phyloP scores from a whole-genome alignment of 2,329 filamentous ascomycete species.

The Neurospora crassa region DNA sequence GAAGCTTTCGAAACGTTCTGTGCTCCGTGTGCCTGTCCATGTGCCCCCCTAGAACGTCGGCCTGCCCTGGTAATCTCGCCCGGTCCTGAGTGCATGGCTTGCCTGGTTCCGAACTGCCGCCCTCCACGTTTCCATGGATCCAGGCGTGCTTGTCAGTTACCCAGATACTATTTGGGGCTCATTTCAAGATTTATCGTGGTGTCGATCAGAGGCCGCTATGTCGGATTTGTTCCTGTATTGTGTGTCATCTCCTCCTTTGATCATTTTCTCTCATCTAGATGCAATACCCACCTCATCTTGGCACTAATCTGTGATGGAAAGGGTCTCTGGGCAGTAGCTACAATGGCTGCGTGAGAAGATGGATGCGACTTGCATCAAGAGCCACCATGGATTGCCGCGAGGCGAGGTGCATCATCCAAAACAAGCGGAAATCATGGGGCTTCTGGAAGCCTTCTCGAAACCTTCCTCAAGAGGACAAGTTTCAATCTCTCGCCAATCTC shows the following conservation, averaged over 20 bases:
- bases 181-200: background rate
- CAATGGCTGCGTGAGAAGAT: background rate
- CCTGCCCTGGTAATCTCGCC: background rate
- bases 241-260: background rate
- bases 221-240: background rate
- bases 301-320: background rate
- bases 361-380: background rate
- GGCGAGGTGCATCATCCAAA: conserved; percentile 9
- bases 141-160: background rate
- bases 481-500: conserved; percentile 4
- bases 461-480: conserved; percentile 7
- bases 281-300: background rate
- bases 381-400: conserved; percentile 1
- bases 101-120: background rate
- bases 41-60: background rate
- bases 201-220: background rate
- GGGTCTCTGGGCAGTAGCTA: background rate
- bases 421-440: conserved; percentile 3
- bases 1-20: background rate
- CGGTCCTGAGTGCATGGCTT: background rate
- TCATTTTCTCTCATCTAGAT: background rate
- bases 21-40: background rate
- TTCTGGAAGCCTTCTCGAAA: conserved; percentile 19
- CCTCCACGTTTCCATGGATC: background rate
- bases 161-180: background rate